phyloP scores from a whole-genome alignment of 345 rosid species.

The Cardamine resedifolia region DNA sequence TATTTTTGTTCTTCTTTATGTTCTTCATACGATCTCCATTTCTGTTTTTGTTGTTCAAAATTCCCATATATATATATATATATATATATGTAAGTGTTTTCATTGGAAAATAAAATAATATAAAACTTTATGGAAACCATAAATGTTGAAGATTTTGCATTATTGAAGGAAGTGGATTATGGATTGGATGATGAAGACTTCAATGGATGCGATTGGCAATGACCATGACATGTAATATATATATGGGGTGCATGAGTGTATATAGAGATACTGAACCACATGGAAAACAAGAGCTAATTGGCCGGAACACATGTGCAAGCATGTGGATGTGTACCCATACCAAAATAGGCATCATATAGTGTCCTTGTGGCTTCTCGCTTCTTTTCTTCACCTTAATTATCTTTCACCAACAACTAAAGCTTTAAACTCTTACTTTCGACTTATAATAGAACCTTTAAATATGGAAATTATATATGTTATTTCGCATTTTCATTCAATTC shows the following conservation, averaged over 20 bases:
- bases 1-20: background rate
- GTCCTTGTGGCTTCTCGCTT: constrained; percentile 35
- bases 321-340: constrained; percentile 38
- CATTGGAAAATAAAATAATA: constrained; percentile 21
- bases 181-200: constrained; percentile 24
- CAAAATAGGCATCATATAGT: constrained; percentile 39
- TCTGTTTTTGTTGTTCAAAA: constrained; percentile 7
- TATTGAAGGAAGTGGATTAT: constrained; percentile 25
- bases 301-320: constrained; percentile 42
- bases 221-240: constrained; percentile 25
- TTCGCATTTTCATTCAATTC: background rate
- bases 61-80: constrained; percentile 6
- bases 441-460: background rate
- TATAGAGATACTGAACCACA: constrained; percentile 36
- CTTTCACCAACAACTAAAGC: constrained; percentile 31
- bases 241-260: constrained; percentile 29
- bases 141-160: constrained; percentile 21
- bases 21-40: constrained; percentile 13
- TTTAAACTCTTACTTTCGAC: constrained; percentile 9
- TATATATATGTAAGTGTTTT: background rate
- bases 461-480: background rate
- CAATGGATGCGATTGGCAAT: constrained; percentile 24
- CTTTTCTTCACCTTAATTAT: constrained; percentile 36
- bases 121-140: constrained; percentile 15
- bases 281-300: constrained; percentile 38